Evolutionary conservation across 139 green algal genomes (phyloP), one percentile per base, ranked within the genome.

Genomic region (Chlamydomonas urium): DNA sequence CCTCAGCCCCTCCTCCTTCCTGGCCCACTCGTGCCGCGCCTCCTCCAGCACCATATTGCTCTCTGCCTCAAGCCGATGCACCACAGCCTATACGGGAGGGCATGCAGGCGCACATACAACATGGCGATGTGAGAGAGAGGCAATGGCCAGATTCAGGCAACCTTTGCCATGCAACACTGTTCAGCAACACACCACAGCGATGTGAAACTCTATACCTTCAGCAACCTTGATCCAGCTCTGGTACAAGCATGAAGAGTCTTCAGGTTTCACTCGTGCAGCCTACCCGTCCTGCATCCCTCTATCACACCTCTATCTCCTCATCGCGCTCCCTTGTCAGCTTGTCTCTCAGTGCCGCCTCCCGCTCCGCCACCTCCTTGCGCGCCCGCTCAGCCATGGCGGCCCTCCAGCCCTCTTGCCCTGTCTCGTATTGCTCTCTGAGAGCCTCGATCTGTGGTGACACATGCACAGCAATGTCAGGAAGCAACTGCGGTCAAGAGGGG

Each of bases 321-420:
- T 88, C 75, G 0, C 79, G 53, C 65, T 88, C 71, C 23, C 71
- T 50, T 17, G 71, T n/a, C 37, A 88, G 67, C 56, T 56, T 65
- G 24, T 76, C 76, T 19, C 69, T 34, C 2, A 88, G 74, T 10
- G 71, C 62, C 5, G 75, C 47, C 62, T 82, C 79, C 0, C 76
- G 61, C 50, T 82, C 71, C 4, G 58, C 58, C 10, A 86, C 61
- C 82, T 88, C 81, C 34, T 73, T 68, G n/a, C 73, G 59, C 0
- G 81, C 65, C 19, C 81, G 77, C 71, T 88, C 80, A 17, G 79
- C 72, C 33, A 90, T 76, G 19, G 81, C 81, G n/a, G 76, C 78
- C 2, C 82, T 75, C 85, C 85, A 90, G 14, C 80, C 82, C 66
- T 81, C 80, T 70, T 82, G 79, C 48, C 81, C 78, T 34, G 58